Evolutionary conservation across 129 eudicot species (phyloP), one percentile per base, ranked within the genome.

Genomic region (Dittrichia graveolens): DNA sequence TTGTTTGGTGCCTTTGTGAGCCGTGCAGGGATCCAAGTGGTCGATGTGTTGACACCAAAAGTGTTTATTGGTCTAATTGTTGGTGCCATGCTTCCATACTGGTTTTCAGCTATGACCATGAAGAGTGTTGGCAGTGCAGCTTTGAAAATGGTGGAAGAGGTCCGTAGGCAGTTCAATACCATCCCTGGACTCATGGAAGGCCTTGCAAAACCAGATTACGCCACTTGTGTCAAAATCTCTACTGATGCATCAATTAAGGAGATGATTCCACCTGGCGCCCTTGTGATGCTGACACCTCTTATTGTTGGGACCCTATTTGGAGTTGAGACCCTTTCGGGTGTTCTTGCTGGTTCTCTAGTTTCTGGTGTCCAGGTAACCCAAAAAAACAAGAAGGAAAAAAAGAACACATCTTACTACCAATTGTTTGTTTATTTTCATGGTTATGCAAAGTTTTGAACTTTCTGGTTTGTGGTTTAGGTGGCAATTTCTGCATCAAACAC

Each of bases 51-150:
- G 85, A 83, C 91, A 10, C 97, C 97, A 4, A 91, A 91, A 62
- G 97, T 87, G 41, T 87, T 91, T 75, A 91, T 91, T 5, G 97
- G 97, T 41, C 76, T 91, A 62, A 72, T 87, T 14, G 97, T 91
- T 5, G 97, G 97, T 61, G 97, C 97, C 45, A 91, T 91, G 96
- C 96, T 90, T 69, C 96, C 96, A 0, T 90, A 90, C 80, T 90
- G 96, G 96, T 90, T 90, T 54, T 91, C 97, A 2, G 97, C 95
- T 77, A 91, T 91, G 97, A 91, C 97, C 53, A 91, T 91, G 97
- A 91, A 91, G 84, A 91, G 97, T 70, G 97, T 87, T 13, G 97
- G 97, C 3, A 91, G 89, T 75, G 97, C 97, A 18, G 97, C 97
- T 6, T 63, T 91, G 79, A 85, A 85, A 49, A 91, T 91, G 97